Conservation (phyloP, 176 grass and related monocot species). For the Coix lacrymajobi region DNA sequence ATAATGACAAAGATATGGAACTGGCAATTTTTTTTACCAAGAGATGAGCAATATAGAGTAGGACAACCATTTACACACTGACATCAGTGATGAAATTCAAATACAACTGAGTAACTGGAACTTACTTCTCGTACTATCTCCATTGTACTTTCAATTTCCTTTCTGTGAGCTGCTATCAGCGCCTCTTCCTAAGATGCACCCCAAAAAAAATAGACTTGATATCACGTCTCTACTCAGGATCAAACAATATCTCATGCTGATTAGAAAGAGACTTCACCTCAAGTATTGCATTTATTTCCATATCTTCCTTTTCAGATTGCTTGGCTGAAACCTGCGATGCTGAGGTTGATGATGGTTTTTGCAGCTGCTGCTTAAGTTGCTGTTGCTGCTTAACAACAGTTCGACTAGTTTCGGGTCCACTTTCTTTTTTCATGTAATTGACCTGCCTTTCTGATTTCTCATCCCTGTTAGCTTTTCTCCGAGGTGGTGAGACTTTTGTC, state of each 20-base stretch:
- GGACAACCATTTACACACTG: background rate
- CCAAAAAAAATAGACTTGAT: background rate
- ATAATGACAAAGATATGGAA: slow-evolving; percentile 12
- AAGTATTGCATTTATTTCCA: slow-evolving; percentile 88
- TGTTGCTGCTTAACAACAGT: slow-evolving; percentile 50
- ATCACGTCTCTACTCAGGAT: slow-evolving; percentile 4
- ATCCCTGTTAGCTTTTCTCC: slow-evolving; percentile 56
- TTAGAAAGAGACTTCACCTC: slow-evolving; percentile 49
- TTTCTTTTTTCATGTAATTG: slow-evolving; percentile 70
- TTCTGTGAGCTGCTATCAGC: slow-evolving; percentile 93
- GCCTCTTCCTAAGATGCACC: slow-evolving; percentile 70
- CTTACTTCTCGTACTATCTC: slow-evolving; percentile 98
- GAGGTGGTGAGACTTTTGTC: slow-evolving; percentile 68
- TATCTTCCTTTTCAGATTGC: slow-evolving; percentile 83
- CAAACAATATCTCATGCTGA: background rate
- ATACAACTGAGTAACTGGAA: slow-evolving; percentile 6
- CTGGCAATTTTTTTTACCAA: background rate
- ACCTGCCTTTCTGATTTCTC: slow-evolving; percentile 62
- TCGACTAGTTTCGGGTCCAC: slow-evolving; percentile 36
- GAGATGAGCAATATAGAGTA: background rate
- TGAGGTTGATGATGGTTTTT: slow-evolving; percentile 43
- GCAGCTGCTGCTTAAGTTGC: slow-evolving; percentile 46
- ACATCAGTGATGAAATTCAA: background rate
- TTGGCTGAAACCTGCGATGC: slow-evolving; percentile 27
- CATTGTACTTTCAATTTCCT: slow-evolving; percentile 99